These are phyloP conservation scores for Hypsizygus ulmarius DNA, from an alignment of 1,284 basidiomycete genomes.

Conservation along the genomic window DNA sequence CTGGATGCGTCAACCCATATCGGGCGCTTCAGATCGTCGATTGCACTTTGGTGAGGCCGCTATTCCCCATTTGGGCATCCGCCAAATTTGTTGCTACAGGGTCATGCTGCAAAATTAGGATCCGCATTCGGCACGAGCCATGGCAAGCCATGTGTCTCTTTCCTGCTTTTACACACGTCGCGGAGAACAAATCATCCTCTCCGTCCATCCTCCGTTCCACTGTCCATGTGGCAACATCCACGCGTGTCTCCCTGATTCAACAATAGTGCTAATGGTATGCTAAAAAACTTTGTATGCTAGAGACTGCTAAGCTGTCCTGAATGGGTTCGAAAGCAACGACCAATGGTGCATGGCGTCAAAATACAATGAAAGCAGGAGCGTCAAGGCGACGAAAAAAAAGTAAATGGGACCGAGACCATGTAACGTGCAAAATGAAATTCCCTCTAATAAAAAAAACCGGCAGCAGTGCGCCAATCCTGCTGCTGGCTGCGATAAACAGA, in stretches of 20 bases:
- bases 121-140: slow-evolving; percentile 23
- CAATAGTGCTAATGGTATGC: too few relatives aligned
- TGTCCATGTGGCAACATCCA: slow-evolving; percentile 1
- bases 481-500: not conserved
- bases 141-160: slow-evolving; percentile 18
- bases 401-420: slow-evolving; percentile 1
- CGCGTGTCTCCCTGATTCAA: too few relatives aligned
- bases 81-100: slow-evolving; percentile 28
- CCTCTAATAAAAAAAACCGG: too few relatives aligned
- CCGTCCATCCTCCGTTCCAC: slow-evolving; percentile 8
- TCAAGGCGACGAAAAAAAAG: too few relatives aligned
- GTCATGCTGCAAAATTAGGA: slow-evolving; percentile 22
- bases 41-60: slow-evolving; percentile 22
- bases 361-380: too few relatives aligned
- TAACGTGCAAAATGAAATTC: too few relatives aligned
- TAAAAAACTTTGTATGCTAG: too few relatives aligned
- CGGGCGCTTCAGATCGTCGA: slow-evolving; percentile 26
- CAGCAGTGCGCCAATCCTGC: not conserved
- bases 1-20: slow-evolving; percentile 21
- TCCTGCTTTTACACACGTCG: slow-evolving; percentile 20
- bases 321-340: too few relatives aligned
- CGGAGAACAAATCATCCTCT: slow-evolving; percentile 21
- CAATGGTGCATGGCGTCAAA: too few relatives aligned
- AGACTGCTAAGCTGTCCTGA: too few relatives aligned
- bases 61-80: slow-evolving; percentile 23